Base-by-base conservation (phyloP, 768 basidiomycete genomes). In the Psilocybe azurescens region DNA sequence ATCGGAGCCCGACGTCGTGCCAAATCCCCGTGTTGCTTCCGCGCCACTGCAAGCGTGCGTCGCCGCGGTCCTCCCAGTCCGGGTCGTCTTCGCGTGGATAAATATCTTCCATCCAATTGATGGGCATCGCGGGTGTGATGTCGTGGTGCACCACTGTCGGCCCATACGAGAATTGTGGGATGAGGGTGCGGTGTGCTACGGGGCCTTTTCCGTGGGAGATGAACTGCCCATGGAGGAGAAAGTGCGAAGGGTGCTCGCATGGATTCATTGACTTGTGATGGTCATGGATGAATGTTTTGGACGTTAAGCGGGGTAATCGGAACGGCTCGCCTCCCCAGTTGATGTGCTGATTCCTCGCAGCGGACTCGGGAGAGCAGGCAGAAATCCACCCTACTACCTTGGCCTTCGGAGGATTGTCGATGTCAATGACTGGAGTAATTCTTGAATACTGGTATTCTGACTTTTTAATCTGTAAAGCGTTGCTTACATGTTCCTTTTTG, bases 21-120 rank as follows among this genome's bases (percentile, higher is more conserved):
- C 74, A 79, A 1, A 86, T 88, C 28, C 91, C 90, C 3, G 90
- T 92, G 29, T 86, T 91, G 30, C 84, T 83, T 3, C 91, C 91
- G 24, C 91, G 76, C 91, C 91, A 93, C 55, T 85, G 79, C 50
- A 92, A 59, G 32, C 83, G 69, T 58, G 85, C 82, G 65, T 89
- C 83, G 1, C 69, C 60, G 73, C 87, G 89, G 54, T 81, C 76
- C 1, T 83, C 81, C 88, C 90, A 93, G 0, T 78, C 78, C 4
- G 85, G 79, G 67, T 89, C 83, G 62, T 85, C 77, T 5, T 65
- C 62, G 24, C 74, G 65, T 4, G 76, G 72, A 2, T 67, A 55
- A 9, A 74, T 63, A 3, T 78, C 78, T 5, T 69, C 70, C 0
- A 78, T 65, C 82, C 83, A 86, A 57, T 79, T 80, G 30, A 82